Base-by-base conservation (phyloP, 306 rosid species). In the Malus domestica region DNA sequence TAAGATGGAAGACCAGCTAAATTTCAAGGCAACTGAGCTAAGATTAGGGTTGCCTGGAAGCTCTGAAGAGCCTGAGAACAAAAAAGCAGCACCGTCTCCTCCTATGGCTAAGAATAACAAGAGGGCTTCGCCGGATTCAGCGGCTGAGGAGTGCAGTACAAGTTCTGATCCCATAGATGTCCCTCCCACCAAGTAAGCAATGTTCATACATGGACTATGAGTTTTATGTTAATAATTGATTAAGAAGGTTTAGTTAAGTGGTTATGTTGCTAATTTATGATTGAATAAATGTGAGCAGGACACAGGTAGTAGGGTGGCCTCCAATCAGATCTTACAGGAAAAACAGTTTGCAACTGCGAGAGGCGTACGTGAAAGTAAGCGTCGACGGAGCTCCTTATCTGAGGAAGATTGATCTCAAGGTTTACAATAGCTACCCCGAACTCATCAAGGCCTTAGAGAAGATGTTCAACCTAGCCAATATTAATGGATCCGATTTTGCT, bases 251-350 rank as follows among this genome's bases (percentile, higher is more conserved):
- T 16, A 32, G 51, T 18, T 68, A 29, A 73, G 20, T 51, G 3
- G 6, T 51, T 16, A 51, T 16, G 55, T 51, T 51, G 55, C 55
- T 51, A 51, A 51, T 51, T 18, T 20, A 55, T 35, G 68, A 27
- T 66, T 8, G 58, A 44, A 23, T 23, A 15, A 11, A 23, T 61
- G 29, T 29, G 25, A 29, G 80, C 86, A 94, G 97, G 76, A 83
- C 82, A n/a, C 97, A 92, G 81, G 89, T 92, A 22, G 93, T 95
- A 25, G 99, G 99, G 59, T 95, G 99, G 97, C 99, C 97, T 10
- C 99, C 99, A 19, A 74, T 95, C 76, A 65, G 93, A 80, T 88
- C 97, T 3, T 87, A 52, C 70, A 78, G 99, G 77, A 92, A 80
- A 74, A 89, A 89, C 30, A 80, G 75, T 66, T 30, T 89, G 44